A percentile compares a stretch with the other conserved stretches of the same genome.
phyloP scores from a whole-genome alignment of 345 rosid genomes.

The Isatis tinctoria region DNA sequence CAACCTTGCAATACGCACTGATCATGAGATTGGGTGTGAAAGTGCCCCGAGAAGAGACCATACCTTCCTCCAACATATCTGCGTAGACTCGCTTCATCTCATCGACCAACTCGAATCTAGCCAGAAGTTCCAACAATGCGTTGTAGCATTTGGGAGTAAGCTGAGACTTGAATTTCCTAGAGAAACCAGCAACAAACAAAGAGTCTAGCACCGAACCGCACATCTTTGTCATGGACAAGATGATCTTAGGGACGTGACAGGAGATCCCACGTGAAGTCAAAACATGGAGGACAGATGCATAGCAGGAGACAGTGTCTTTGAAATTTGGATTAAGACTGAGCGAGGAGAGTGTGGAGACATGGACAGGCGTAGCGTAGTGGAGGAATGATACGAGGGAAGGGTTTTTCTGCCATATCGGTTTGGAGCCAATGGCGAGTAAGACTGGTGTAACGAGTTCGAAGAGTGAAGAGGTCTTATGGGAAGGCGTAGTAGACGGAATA shows the following conservation, averaged over 20 bases:
- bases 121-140: constrained; percentile 38
- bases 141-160: constrained; percentile 44
- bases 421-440: background rate
- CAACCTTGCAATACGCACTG: constrained; percentile 51
- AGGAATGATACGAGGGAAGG: background rate
- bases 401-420: background rate
- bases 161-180: constrained; percentile 34
- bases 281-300: background rate
- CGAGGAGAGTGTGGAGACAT: background rate
- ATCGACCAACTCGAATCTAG: constrained; percentile 43
- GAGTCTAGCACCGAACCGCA: constrained; percentile 36
- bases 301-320: background rate
- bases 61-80: constrained; percentile 35
- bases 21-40: constrained; percentile 53
- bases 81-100: constrained; percentile 52
- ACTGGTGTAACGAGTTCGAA: background rate
- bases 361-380: background rate
- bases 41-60: constrained; percentile 35
- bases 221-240: constrained; percentile 33
- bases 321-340: background rate
- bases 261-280: background rate
- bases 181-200: constrained; percentile 26
- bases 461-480: background rate
- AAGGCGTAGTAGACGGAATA: background rate
- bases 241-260: background rate